Base-by-base conservation (phyloP, 2,329 filamentous ascomycete species). In the Alternaria metachromatica region DNA sequence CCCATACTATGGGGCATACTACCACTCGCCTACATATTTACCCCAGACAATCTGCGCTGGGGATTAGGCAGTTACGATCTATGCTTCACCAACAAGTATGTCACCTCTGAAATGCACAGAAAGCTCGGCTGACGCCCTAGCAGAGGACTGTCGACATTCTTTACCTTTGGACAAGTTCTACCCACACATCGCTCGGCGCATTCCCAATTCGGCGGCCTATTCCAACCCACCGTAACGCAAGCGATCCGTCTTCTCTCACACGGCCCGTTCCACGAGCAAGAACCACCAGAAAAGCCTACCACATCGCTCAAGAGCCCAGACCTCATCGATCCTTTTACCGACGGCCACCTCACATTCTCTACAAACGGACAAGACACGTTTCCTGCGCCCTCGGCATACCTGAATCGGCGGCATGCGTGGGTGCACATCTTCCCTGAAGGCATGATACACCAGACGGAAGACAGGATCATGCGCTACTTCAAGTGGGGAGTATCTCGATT, bases 341-440 rank as follows among this genome's bases (percentile, higher is more conserved):
- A 69, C 62, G 82, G 75, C 69, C 83, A 80, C 75, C 83, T 82
- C 69, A 88, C 77, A 6, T 94, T 89, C 81, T 88, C 88, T 6
- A 94, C 92, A 4, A 89, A 86, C 60, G 89, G 89, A 46, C 71
- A 73, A 15, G 92, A 95, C 80, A 82, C 80, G 41, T 92, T 93
- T 77, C 84, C 87, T 1, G 87, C 92, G 0, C 93, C 94, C 1
- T 90, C 93, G 2, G 87, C 89, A 51, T 94, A 92, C 77, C 80
- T 87, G 2, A 86, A 82, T 67, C 90, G 93, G 72, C 88, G 88
- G 49, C 87, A 92, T 78, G 88, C 89, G 48, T 99, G 96, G 96
- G 84, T 99, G 5, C 96, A 99, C 80, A 91, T 98, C 58, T 98
- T 98, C 80, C 96, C 96, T 12, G 96, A 99, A 81, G 96, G 94